Evolutionary conservation across 306 rosid species (phyloP), one percentile per base, ranked within the genome.

Genomic region (Mimosa bimucronata): DNA sequence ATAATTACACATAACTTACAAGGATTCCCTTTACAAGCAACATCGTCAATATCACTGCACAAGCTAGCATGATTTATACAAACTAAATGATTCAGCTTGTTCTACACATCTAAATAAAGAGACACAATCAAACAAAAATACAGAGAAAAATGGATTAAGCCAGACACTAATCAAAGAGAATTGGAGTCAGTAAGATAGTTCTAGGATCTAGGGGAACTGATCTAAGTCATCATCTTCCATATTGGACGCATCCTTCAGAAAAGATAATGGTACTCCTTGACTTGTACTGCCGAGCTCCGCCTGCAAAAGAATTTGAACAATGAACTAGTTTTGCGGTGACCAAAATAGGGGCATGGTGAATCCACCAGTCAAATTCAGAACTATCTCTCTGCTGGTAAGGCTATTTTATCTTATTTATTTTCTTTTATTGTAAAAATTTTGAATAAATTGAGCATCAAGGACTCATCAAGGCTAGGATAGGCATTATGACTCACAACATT

Each of bases 221-320:
- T 38, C 77, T 75, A 78, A 80, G 50, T 81, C 88, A 23, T 72
- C 82, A 18, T 89, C 93, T 80, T 85, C 94, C 73, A 85, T 79
- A 38, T 25, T 46, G 40, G 57, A 73, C 52, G 45, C 15, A 16
- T 82, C 87, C 28, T 26, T 81, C 34, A 71, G 46, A 45, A 87
- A 74, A 41, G 83, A 70, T 67, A 29, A 53, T 8, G 46, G 78
- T 9, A 87, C 80, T 79, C 86, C 89, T 30, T 79, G 70, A 72
- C 80, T 75, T 0, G 77, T 78, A 81, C 82, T 79, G 71, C 81
- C 90, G 34, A 80, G 85, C 85, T 91, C 87, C 77, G 86, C 92
- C 99, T 96, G 93, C 71, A 86, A 75, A 65, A 68, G 37, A 42
- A 69, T 23, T 42, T 23, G 34, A 68, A 40, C 74, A 83, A 70